Base-by-base conservation (phyloP, 345 rosid genomes). In the Citrus hindsii region DNA sequence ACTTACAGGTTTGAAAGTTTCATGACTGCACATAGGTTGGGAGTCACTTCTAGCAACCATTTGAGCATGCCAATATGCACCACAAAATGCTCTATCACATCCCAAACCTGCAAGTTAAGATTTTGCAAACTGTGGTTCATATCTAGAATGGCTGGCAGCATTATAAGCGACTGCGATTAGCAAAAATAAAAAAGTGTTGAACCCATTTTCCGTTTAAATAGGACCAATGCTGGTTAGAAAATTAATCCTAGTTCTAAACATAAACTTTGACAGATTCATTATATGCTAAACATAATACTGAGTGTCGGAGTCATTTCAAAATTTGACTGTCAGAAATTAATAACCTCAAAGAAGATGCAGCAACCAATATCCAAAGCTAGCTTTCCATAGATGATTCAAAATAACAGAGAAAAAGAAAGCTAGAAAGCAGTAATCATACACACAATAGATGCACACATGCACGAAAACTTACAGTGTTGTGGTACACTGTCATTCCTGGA, bases 1-100 rank as follows among this genome's bases (percentile, higher is more conserved):
- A 48, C 82, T 65, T 85, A 94, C 98, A 14, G 90, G 91, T 86
- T 70, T 90, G 65, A 95, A 93, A 80, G 84, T 90, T 62, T 88
- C 93, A 67, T 9, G 76, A 69, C 79, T 65, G 85, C 98, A 95
- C 42, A 92, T 67, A 67, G 84, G 85, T 37, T 83, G 76, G 59
- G 79, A 55, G 72, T 82, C 84, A 79, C 88, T 81, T 59, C 84
- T 67, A 7, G 83, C 73, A 80, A 89, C 85, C 78, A 85, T 86
- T 82, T 76, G 86, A 46, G 91, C 77, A 71, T 81, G 90, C 99
- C 98, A 95, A 71, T 93, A 93, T 61, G 97, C 92, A 77, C 97
- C 93, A 77, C 98, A 93, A 86, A 87, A 93, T 76, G 91, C 86
- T 85, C 92, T 88, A 83, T 92, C 93, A 74, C 99, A 95, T 79